Conservation (phyloP, 148 eudicot species). For the Arctostaphylos glauca region DNA sequence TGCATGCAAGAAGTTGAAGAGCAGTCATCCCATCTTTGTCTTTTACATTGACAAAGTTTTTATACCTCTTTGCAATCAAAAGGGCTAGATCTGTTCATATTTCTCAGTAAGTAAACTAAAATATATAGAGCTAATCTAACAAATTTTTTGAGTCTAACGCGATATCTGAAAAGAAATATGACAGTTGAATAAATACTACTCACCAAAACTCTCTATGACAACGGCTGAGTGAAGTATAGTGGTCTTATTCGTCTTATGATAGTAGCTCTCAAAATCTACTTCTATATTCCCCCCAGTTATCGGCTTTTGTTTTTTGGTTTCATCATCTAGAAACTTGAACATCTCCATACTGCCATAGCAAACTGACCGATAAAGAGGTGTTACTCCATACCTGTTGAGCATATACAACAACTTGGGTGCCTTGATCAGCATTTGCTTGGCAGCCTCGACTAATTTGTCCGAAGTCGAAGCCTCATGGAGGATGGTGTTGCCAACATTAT, state of each 20-base stretch:
- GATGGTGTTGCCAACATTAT: slow-evolving; percentile 18
- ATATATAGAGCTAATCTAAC: not conserved
- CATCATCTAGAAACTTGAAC: slow-evolving; percentile 6
- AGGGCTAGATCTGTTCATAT: slow-evolving; percentile 18
- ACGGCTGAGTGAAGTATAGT: slow-evolving; percentile 19
- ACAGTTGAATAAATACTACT: slow-evolving; percentile 2
- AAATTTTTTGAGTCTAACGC: not conserved
- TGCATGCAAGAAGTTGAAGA: slow-evolving; percentile 26
- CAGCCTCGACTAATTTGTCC: not conserved
- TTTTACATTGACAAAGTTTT: not conserved
- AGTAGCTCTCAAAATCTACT: not conserved
- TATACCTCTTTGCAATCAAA: not conserved
- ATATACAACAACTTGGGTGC: slow-evolving; percentile 9
- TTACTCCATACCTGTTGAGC: not conserved
- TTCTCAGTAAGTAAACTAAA: not conserved
- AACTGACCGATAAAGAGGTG: slow-evolving; percentile 10
- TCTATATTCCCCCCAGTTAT: not conserved
- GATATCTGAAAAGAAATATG: too few species aligned
- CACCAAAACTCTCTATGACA: slow-evolving; percentile 12
- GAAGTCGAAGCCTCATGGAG: slow-evolving; percentile 24
- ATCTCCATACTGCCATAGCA: not conserved
- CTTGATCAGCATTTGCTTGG: not conserved
- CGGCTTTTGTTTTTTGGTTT: not conserved
- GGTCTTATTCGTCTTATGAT: not conserved
- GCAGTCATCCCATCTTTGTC: slow-evolving; percentile 22